Evolutionary conservation across 441 rosid genomes (phyloP), one percentile per base, ranked within the genome.

Genomic region (Populus hybrid): DNA sequence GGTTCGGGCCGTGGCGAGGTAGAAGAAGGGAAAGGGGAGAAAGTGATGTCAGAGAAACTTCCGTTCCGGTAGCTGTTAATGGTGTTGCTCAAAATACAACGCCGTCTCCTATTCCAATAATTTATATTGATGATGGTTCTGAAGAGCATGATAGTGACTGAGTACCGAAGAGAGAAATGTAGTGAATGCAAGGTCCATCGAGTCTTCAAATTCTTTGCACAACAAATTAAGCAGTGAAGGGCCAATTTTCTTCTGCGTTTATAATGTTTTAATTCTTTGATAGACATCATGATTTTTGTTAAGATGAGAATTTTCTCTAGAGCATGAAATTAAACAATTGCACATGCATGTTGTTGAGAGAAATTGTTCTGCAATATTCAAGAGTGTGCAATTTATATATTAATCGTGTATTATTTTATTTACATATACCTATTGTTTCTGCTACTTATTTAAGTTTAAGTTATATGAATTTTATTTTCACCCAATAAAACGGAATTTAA

Each of bases 1-100:
- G 94, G 78, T 91, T 91, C 75, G 96, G 97, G 8, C 94, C 93
- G 12, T 40, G 76, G 64, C 88, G 94, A 91, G 86, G 91, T 12
- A 83, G 82, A 71, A 82, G 91, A 85, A 82, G 88, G 46, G 71
- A 85, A 24, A 75, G 82, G 77, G 76, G 74, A 38, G 79, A 64
- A 2, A 76, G 70, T 50, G n/a, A 26, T 46, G 71, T 2, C 50
- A 70, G 11, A 70, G 50, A 40, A 32, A 70, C 53, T 21, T 59
- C 24, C 24, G n/a, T n/a, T 59, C 64, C 64, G 0, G 24, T 59
- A 8, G 8, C 24, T n/a, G 64, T 59, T 46, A 46, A 16, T 69
- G 26, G 71, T 1, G 10, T 26, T 69, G 10, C 71, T 38, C 21
- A 11, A 21, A 35, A 35, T 20, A 18, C 50, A n/a, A 35, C 24